Percentiles rank a stretch among this genome's conserved stretches.
These are phyloP conservation scores for Arthrobotrys entomopaga DNA, from an alignment of 2,329 filamentous ascomycete species.

Conservation along the genomic window DNA sequence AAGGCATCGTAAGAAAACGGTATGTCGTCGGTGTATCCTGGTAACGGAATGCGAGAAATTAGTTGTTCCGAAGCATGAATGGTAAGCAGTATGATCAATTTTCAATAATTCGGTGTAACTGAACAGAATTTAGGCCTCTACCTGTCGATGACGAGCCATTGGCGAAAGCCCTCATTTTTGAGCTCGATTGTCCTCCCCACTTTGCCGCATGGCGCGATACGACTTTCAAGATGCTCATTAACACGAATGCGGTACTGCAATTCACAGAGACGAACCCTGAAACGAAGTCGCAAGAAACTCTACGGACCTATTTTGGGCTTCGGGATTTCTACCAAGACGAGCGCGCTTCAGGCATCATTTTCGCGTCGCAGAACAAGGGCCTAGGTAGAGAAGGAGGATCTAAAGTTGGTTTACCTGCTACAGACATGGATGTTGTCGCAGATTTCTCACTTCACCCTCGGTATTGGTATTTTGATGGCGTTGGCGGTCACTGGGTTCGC, in stretches of 20 bases:
- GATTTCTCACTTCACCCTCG: slow-evolving; percentile 64
- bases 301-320: slow-evolving; percentile 34
- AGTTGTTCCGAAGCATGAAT: slow-evolving; percentile 67
- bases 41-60: slow-evolving; percentile 58
- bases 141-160: slow-evolving; percentile 8
- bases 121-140: slow-evolving; percentile 16
- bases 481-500: slow-evolving; percentile 55
- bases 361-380: slow-evolving; percentile 62
- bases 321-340: slow-evolving; percentile 29
- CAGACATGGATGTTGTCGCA: slow-evolving; percentile 63
- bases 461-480: slow-evolving; percentile 60
- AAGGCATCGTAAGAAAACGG: slow-evolving; percentile 4
- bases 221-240: slow-evolving; percentile 56
- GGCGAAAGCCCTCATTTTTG: slow-evolving; percentile 51
- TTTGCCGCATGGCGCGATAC: slow-evolving; percentile 56
- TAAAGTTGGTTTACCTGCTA: slow-evolving; percentile 58
- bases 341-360: slow-evolving; percentile 56
- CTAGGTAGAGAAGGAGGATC: slow-evolving; percentile 61
- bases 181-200: slow-evolving; percentile 54
- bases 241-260: slow-evolving; percentile 53
- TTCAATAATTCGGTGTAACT: slow-evolving; percentile 60
- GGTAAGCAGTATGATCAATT: slow-evolving; percentile 65
- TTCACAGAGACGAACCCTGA: slow-evolving; percentile 45
- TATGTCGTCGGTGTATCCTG: too few species aligned
- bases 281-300: slow-evolving; percentile 19